Conservation (phyloP, 129 eudicot species). For the Lactuca sativa region DNA sequence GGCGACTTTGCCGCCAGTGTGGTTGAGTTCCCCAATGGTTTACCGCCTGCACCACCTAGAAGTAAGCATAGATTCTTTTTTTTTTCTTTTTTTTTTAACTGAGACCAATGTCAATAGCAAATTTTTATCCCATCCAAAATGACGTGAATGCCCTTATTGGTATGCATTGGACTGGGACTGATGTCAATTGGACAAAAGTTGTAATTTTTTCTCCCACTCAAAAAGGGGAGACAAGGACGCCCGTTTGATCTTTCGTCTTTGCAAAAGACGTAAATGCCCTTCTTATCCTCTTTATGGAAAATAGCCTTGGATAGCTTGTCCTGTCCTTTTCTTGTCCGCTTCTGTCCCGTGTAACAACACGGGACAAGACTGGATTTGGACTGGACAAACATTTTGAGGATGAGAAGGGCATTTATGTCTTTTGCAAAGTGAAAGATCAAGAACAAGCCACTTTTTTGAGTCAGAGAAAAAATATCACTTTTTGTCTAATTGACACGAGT, state of each 20-base stretch:
- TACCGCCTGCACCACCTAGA: slow-evolving; percentile 80
- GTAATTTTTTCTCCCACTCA: neutral
- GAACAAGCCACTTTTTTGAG: neutral
- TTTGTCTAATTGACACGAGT: no score
- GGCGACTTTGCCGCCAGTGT: slow-evolving; percentile 29
- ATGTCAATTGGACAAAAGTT: neutral
- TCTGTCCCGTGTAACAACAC: neutral
- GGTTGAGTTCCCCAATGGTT: slow-evolving; percentile 76
- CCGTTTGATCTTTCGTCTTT: neutral
- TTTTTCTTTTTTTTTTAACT: neutral
- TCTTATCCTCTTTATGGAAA: neutral
- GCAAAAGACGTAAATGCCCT: neutral
- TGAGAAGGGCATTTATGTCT: neutral
- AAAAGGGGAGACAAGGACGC: neutral
- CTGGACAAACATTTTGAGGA: neutral
- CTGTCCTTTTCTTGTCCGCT: neutral
- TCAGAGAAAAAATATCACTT: neutral
- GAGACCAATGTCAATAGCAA: no score
- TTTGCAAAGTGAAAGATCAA: neutral
- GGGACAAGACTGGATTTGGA: neutral
- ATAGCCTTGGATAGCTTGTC: neutral
- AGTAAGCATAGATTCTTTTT: slow-evolving; percentile 47
- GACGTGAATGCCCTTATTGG: neutral
- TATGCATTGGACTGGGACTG: neutral
- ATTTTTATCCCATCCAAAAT: no score